Evolutionary conservation across 1,139 yeast species (phyloP), one percentile per base, ranked within the genome.

Genomic region (Geotrichum reessii): DNA sequence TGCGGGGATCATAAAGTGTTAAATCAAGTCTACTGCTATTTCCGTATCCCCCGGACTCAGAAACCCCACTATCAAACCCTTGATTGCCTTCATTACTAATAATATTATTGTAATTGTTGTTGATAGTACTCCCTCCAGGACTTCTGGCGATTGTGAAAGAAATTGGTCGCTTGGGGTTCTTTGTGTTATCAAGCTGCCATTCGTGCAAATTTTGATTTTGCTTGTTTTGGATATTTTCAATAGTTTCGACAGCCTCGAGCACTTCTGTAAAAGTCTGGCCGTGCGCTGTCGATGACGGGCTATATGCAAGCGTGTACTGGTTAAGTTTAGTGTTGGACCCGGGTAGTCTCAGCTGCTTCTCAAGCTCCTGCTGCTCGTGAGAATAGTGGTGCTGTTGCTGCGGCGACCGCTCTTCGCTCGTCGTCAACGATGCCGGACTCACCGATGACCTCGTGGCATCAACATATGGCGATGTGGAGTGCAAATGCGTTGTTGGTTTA

Each of bases 401-500:
- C 44, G 44, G 44, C 44, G 44, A 37, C 7, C 44, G 44, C 5
- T 37, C 44, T 5, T 37, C 44, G n/a, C 44, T 37, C 9, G 44
- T 9, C 1, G 44, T 37, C 3, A 37, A 14, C 7, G 44, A 37
- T 37, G 69, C 61, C 3, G 72, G 72, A 40, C 70, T 67, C 5
- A 61, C 55, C 7, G 50, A 25, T 7, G 42, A 40, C 11, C 24
- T 31, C 12, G 25, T 69, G 71, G 59, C 68, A 70, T 62, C 46
- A 17, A 37, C 17, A 14, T 37, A 37, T 3, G 44, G 44, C 9
- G 44, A 37, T 8, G 44, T 37, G 8, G 44, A 11, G 44, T 37
- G 44, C 44, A 37, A 14, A 37, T 37, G 44, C 19, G 47, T 31
- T 17, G 19, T 49, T 14, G 40, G 83, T 85, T 54, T 80, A n/a